Evolutionary conservation across 1,284 basidiomycete species (phyloP), one percentile per base, ranked within the genome.

Genomic region (Meripilus lineatus): DNA sequence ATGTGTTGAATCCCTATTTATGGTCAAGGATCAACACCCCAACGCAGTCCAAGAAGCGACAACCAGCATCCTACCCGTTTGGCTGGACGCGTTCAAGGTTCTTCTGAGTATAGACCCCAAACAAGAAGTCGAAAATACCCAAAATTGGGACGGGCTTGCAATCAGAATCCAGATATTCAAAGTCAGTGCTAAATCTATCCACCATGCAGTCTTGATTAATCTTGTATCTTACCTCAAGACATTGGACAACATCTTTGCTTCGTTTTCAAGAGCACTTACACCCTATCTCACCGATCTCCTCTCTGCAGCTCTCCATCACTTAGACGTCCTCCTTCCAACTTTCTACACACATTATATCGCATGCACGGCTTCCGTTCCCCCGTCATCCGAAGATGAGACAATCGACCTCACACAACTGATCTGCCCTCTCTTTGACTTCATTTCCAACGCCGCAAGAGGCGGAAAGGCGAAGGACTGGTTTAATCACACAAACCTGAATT

Each of bases 11-110:
- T 87, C 92, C 7, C 71, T 98, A 15, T 93, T 85, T 65, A 98
- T 94, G 84, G 91, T 98, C 47, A 93, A 92, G 61, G 92, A 93
- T 34, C 84, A 90, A 54, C 88, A 93, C 55, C 90, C 93, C 0
- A 80, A 87, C 39, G 79, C 89, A 0, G 89, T 91, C 35, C 88
- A 89, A 57, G 83, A 89, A 55, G 92, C 93, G 0, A 79, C 82
- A 11, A 79, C 79, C 23, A 77, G 80, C 28, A 80, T 97, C 38
- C 76, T 96, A 4, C 91, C 93, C 0, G 74, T 84, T 11, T 99
- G 95, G 95, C 68, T 95, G 13, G 81, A 85, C 34, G 88, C 89
- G 1, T 92, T 95, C 70, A 80, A 79, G 48, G 79, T 82, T 13
- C 71, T 95, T 6, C 69, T 96, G n/a, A 72, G 69, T 36, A 67